Conservation (phyloP, 345 rosid genomes). For the Pistacia atlantica region DNA sequence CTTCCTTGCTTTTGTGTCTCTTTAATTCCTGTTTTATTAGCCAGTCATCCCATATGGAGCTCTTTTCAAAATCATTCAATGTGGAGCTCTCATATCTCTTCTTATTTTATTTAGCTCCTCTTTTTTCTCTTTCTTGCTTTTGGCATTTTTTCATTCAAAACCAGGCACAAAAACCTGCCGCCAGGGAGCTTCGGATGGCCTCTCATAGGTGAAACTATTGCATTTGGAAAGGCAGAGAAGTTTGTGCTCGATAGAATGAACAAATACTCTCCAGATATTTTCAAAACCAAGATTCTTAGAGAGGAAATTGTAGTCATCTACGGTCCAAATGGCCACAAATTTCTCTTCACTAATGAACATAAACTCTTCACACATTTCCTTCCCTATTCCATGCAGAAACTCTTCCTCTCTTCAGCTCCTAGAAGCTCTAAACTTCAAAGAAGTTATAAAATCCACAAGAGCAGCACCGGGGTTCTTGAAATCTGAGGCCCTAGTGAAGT, state of each 20-base stretch:
- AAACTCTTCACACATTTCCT: conserved; percentile 58
- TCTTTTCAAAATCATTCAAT: neutral
- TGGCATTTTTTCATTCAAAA: neutral
- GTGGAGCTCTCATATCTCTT: neutral
- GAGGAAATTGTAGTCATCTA: conserved; percentile 55
- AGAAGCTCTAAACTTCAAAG: too few species aligned
- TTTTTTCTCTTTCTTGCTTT: neutral
- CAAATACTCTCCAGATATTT: conserved; percentile 47
- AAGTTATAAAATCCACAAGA: too few species aligned
- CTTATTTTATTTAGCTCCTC: neutral
- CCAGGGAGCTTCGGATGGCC: conserved; percentile 72
- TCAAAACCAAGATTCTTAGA: conserved; percentile 58
- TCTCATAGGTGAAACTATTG: conserved; percentile 45
- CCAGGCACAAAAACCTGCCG: conserved; percentile 35
- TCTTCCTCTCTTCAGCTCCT: too few species aligned
- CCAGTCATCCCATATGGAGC: conserved; percentile 4
- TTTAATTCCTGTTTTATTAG: too few species aligned
- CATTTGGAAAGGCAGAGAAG: conserved; percentile 46
- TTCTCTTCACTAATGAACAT: conserved; percentile 56
- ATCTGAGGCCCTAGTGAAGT: conserved; percentile 53
- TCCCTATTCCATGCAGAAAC: too few species aligned
- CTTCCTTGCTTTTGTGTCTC: too few species aligned
- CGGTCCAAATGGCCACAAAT: conserved; percentile 57
- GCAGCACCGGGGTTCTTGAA: conserved; percentile 44
- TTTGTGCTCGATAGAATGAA: conserved; percentile 51